Base-by-base conservation (phyloP, 1,284 basidiomycete genomes). In the Irpex sp. region DNA sequence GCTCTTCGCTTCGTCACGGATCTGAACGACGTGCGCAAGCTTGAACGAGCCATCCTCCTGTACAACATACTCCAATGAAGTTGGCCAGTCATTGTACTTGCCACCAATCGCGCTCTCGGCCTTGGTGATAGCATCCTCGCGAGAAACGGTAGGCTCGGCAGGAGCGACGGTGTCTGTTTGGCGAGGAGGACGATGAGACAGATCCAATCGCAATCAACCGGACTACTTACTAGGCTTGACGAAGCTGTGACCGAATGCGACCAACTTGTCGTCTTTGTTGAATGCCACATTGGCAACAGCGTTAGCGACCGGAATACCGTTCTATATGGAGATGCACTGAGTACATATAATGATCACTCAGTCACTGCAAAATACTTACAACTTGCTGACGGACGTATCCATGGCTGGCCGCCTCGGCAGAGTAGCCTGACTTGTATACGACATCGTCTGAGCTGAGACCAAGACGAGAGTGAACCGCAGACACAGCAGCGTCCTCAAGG, bases 1-100 rank as follows among this genome's bases (percentile, higher is more conserved):
- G 57, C 82, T 80, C 34, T 78, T 74, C 66, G 74, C 76, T 21
- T 81, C 79, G 64, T 84, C 84, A 70, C 82, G 82, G 61, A 87
- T 79, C 72, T 85, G 83, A 48, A 85, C 70, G 37, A 86, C 84
- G 67, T 85, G 81, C 0, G 80, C 79, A 57, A 84, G 80, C 51
- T 80, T 79, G 58, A 82, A 78, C n/a, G 80, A 79, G 15, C 81
- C 81, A 64, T 83, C 80, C 21, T 77, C 73, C 61, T 74, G 75
- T 21, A 75, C 78, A 58, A 82, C 74, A 69, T 78, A 84, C 66
- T 82, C 80, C 60, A 85, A 65, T 17, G 75, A 77, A n/a, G 78
- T 66, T 15, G 78, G 76, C 66, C 77, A 71, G 44, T 75, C 70
- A 66, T 82, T 81, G 73, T 75, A 78, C 31, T 69, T 78, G 4